Percentiles rank a stretch among this genome's conserved stretches.
Evolutionary conservation across 805 yeast genomes (phyloP).

Genomic region (Metschnikowia similis): DNA sequence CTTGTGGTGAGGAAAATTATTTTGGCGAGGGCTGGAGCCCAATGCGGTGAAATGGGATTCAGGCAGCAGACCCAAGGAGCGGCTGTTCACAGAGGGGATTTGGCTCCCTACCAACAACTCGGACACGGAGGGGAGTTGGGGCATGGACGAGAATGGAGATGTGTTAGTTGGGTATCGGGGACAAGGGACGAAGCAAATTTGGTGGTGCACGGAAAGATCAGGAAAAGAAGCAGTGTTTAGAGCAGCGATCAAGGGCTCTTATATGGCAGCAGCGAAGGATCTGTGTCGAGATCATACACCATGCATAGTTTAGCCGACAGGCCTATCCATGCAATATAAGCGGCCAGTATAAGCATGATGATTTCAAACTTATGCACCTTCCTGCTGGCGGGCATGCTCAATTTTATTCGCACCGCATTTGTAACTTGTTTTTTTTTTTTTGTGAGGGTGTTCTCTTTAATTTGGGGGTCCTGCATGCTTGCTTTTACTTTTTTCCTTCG

Average conservation of each 20-base stretch:
- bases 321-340: conserved; percentile 1
- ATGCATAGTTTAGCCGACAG: conserved; percentile 1
- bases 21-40: conserved; percentile 10
- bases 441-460: neutral
- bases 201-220: neutral
- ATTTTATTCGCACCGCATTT: neutral
- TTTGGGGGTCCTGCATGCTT: neutral
- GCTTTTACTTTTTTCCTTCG: neutral
- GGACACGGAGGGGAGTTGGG: conserved; percentile 19
- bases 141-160: conserved; percentile 7
- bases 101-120: conserved; percentile 19
- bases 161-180: neutral
- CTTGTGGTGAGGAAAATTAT: neutral
- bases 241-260: neutral
- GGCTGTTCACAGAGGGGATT: conserved; percentile 2
- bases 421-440: neutral
- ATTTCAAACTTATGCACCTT: neutral
- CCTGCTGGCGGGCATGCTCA: neutral
- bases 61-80: neutral
- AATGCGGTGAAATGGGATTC: conserved; percentile 1
- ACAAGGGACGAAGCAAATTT: neutral
- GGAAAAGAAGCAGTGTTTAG: neutral
- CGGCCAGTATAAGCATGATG: conserved; percentile 1
- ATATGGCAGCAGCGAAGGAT: conserved; percentile 1
- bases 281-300: conserved; percentile 2